Conservation (phyloP, 2,329 filamentous ascomycete species). For the Byssoonygena ceratinophila region DNA sequence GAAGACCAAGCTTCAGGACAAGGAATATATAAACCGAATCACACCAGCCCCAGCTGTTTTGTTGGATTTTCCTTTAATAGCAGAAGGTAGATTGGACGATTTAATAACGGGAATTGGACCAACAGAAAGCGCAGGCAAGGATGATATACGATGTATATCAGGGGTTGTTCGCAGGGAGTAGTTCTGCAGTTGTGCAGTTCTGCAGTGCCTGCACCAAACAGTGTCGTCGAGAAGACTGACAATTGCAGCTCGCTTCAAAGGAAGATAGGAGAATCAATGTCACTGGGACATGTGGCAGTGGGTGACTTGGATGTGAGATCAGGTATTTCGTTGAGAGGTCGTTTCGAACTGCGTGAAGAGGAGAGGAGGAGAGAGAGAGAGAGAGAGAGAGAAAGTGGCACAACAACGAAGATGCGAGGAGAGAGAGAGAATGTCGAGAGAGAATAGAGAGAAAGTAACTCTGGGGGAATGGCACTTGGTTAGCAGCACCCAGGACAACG, state of each 20-base stretch:
- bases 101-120: not conserved
- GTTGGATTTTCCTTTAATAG: not conserved
- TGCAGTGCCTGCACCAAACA: too few relatives aligned
- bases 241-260: not conserved
- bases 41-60: slow-evolving; percentile 1
- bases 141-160: not conserved
- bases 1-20: not conserved
- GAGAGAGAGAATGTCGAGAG: not conserved
- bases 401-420: not conserved
- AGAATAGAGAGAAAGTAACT: not conserved
- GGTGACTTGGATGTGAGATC: not conserved
- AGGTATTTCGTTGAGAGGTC: too few relatives aligned
- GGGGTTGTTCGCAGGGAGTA: not conserved
- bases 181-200: too few relatives aligned
- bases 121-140: not conserved
- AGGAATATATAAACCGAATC: not conserved
- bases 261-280: not conserved
- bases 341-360: too few relatives aligned
- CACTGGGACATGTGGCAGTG: not conserved
- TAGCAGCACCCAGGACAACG: slow-evolving; percentile 2
- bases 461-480: not conserved
- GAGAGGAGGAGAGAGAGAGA: too few relatives aligned
- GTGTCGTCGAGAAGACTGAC: not conserved
- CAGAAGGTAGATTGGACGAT: not conserved
- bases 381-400: too few relatives aligned